Evolutionary conservation across 176 grass and related monocot genomes (phyloP), one percentile per base, ranked within the genome.

Genomic region (Guadua angustifolia): DNA sequence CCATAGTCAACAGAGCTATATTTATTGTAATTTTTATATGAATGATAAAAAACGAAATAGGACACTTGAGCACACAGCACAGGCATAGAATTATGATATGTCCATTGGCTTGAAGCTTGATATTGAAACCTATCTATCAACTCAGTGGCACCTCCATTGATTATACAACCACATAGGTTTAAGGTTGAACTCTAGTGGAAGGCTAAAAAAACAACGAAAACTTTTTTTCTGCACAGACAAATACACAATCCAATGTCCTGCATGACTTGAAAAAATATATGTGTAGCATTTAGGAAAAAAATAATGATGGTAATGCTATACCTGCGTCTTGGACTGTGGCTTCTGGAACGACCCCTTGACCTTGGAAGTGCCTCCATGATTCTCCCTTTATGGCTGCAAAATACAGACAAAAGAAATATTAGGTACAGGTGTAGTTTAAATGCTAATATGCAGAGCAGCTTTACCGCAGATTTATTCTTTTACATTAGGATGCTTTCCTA

Each of bases 261-360:
- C 44, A 15, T 36, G 26, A 56, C 11, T 73, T 53, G 0, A 75
- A 50, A 9, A 67, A 57, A 79, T 53, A 64, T 47, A 29, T 52
- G 52, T 25, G 3, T 40, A 51, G 66, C 13, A 68, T 71, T 71
- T 49, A 73, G 13, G 69, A 29, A 29, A 29, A 29, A 29, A 29
- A 29, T 29, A 72, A 10, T 33, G 16, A 62, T 44, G n/a, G 42
- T 3, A 51, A 25, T 77, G 18, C 5, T 57, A 81, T 88, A 95
- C 96, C 96, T 89, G 46, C 84, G 67, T 73, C 85, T 90, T 61
- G 96, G 96, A 83, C 96, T 99, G 58, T 88, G 89, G 79, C 96
- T 99, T 87, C 93, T 93, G 5, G 96, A 95, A 67, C 91, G 93
- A 14, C 83, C 91, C 81, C 64, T 92, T 75, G 89, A 56, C 74